These are phyloP conservation scores for Calonectria honghensis DNA, from an alignment of 2,329 filamentous ascomycete species.

Conservation along the genomic window DNA sequence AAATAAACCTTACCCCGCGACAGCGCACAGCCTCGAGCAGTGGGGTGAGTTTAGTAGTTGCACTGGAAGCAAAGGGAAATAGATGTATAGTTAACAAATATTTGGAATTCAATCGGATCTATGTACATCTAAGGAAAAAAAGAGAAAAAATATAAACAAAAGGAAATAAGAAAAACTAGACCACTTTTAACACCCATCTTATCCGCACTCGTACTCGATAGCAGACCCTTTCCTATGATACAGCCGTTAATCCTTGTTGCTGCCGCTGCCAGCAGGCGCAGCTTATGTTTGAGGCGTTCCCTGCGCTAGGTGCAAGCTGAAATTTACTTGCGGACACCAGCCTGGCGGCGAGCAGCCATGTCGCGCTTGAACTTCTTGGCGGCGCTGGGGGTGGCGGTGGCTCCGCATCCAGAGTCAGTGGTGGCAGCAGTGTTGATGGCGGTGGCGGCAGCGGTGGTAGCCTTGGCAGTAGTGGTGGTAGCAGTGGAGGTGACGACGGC, in stretches of 20 bases:
- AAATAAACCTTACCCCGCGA: background rate
- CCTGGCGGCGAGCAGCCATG: constrained; percentile 44
- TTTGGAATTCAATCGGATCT: background rate
- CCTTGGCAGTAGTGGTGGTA: constrained; percentile 40
- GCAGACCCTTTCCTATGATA: background rate
- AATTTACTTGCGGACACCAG: background rate
- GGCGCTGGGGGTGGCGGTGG: constrained; percentile 45
- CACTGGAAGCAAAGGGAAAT: background rate
- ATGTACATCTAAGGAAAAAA: background rate
- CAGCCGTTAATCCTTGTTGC: background rate
- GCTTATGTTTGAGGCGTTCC: background rate
- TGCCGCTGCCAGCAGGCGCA: background rate
- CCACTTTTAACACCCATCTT: background rate
- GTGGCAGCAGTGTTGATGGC: constrained; percentile 32
- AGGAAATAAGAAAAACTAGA: background rate
- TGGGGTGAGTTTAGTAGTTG: background rate
- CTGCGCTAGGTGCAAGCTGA: no score
- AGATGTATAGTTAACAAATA: background rate
- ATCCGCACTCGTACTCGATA: background rate
- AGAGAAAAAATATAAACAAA: background rate
- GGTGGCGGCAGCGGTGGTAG: constrained; percentile 42
- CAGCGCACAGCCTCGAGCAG: background rate
- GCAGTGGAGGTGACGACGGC: constrained; percentile 42
- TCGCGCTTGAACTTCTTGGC: constrained; percentile 51
- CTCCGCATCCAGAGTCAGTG: constrained; percentile 26